Evolutionary conservation across 1,139 yeast species (phyloP).

Genomic region (Yamadazyma membranifaciens): DNA sequence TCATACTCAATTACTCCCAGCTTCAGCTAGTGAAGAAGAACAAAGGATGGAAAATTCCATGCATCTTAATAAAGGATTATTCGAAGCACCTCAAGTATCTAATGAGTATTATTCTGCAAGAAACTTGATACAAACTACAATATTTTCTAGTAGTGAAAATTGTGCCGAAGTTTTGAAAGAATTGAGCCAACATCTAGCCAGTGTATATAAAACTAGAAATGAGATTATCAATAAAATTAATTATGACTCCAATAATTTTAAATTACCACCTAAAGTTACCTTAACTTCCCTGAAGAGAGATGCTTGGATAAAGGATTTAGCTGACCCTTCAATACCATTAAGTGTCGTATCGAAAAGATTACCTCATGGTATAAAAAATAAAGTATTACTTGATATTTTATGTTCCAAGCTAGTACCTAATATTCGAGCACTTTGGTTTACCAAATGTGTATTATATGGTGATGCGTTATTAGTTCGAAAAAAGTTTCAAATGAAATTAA

Average conservation of each 20-base stretch:
- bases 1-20: slow-evolving; percentile 46
- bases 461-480: slow-evolving; percentile 70
- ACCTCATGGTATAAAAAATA: slow-evolving; percentile 89
- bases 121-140: slow-evolving; percentile 47
- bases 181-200: slow-evolving; percentile 53
- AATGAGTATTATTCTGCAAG: slow-evolving; percentile 52
- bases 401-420: slow-evolving; percentile 67
- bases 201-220: slow-evolving; percentile 61
- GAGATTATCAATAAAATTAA: slow-evolving; percentile 64
- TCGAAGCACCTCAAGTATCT: slow-evolving; percentile 58
- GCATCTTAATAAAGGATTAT: slow-evolving; percentile 42
- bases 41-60: slow-evolving; percentile 30
- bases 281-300: slow-evolving; percentile 83
- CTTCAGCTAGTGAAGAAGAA: slow-evolving; percentile 22
- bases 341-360: slow-evolving; percentile 68
- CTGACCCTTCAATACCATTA: slow-evolving; percentile 64
- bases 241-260: slow-evolving; percentile 53
- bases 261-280: slow-evolving; percentile 85
- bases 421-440: slow-evolving; percentile 83
- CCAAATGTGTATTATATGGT: slow-evolving; percentile 80
- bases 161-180: slow-evolving; percentile 39
- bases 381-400: slow-evolving; percentile 69
- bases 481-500: slow-evolving; percentile 30
- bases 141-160: slow-evolving; percentile 37
- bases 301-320: slow-evolving; percentile 79